Conservation (phyloP, 129 eudicot genomes). For the Chrysanthemum seticuspe region DNA sequence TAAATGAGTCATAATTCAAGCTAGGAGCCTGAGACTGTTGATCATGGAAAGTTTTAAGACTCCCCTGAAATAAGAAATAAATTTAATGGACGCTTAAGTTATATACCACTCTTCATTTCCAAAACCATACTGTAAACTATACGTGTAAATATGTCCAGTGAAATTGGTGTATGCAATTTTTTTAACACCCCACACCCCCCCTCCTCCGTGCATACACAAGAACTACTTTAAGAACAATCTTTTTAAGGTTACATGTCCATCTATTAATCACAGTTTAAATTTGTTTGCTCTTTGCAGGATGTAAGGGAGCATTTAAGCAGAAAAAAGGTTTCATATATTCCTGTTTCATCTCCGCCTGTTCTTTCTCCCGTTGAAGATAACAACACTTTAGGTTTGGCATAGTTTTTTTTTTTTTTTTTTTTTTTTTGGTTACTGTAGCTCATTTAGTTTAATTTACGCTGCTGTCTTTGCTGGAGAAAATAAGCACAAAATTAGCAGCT, state of each 20-base stretch:
- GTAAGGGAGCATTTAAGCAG: slow-evolving; percentile 48
- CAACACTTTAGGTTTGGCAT: slow-evolving; percentile 48
- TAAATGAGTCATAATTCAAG: slow-evolving; percentile 29
- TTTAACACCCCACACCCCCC: neutral
- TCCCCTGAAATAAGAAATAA: too few relatives aligned
- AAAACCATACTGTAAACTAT: too few relatives aligned
- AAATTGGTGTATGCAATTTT: neutral
- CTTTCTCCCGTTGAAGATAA: slow-evolving; percentile 49
- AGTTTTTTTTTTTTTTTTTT: slow-evolving; percentile 10
- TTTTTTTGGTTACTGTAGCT: neutral
- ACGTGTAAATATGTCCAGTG: too few relatives aligned
- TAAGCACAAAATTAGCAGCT: slow-evolving; percentile 7
- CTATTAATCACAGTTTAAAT: neutral
- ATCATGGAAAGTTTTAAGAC: too few relatives aligned
- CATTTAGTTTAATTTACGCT: neutral
- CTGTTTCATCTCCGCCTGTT: slow-evolving; percentile 88
- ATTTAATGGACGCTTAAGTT: too few relatives aligned
- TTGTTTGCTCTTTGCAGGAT: slow-evolving; percentile 43
- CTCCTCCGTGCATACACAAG: neutral
- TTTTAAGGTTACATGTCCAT: neutral
- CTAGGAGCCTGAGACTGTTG: too few relatives aligned
- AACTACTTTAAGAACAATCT: neutral
- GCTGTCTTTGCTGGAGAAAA: slow-evolving; percentile 12
- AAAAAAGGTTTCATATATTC: slow-evolving; percentile 45
- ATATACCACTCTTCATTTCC: too few relatives aligned